Percentiles rank a stretch among this genome's conserved stretches.
phyloP scores from a whole-genome alignment of 306 rosid genomes.

The Prunus campanulata region DNA sequence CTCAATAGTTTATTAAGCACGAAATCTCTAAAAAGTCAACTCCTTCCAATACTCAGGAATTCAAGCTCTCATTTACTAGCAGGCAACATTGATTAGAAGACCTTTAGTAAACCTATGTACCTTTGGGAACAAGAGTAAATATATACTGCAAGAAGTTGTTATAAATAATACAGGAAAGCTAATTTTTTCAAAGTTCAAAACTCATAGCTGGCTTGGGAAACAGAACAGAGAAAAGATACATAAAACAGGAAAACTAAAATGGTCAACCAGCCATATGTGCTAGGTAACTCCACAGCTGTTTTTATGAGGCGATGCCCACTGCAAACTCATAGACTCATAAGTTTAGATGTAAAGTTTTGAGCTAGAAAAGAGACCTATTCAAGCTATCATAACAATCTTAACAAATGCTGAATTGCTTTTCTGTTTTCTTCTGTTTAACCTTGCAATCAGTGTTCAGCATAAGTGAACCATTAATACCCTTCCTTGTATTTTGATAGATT shows the following conservation, averaged over 20 bases:
- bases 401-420: not conserved
- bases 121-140: not conserved
- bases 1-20: not conserved
- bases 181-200: not conserved
- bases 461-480: not conserved
- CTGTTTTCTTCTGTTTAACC: not conserved
- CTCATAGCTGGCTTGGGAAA: not conserved
- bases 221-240: not conserved
- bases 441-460: not conserved
- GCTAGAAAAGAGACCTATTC: not conserved
- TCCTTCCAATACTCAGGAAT: not conserved
- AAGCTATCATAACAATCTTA: not conserved
- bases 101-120: not conserved
- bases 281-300: not conserved
- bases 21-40: not conserved
- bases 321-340: not conserved
- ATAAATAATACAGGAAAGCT: too few relatives aligned
- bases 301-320: not conserved
- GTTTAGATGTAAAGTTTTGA: not conserved
- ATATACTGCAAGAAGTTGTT: not conserved
- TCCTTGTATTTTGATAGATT: not conserved
- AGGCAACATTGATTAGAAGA: not conserved
- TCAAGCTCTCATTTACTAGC: not conserved
- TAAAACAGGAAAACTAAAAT: not conserved
- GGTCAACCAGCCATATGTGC: not conserved